A percentile compares a stretch with the other conserved stretches of the same genome.
Evolutionary conservation across 257 asterid species (phyloP).

Genomic region (Parsonsia alboflavescens): DNA sequence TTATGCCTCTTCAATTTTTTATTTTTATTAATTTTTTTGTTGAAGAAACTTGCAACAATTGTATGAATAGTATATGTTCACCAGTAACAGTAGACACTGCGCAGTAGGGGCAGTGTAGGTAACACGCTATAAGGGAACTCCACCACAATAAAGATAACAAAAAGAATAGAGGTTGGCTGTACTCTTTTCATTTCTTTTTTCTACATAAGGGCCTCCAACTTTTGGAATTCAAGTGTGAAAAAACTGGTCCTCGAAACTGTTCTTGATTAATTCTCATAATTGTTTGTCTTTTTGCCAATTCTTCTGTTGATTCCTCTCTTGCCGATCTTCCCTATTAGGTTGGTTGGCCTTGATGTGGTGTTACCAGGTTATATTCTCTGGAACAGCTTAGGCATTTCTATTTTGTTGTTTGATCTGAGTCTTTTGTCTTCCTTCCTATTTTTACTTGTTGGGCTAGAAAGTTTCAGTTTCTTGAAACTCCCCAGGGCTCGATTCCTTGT

Average conservation of each 20-base stretch:
- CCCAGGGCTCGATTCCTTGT: slow-evolving; percentile 28
- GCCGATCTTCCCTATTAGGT: slow-evolving; percentile 18
- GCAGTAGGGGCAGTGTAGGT: slow-evolving; percentile 28
- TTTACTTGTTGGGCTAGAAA: slow-evolving; percentile 17
- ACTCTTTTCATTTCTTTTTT: slow-evolving; percentile 10
- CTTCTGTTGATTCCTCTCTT: slow-evolving; percentile 24
- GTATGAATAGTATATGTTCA: slow-evolving; percentile 13
- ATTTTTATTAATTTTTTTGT: no score
- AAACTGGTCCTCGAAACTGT: slow-evolving; percentile 27
- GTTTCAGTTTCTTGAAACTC: slow-evolving; percentile 21
- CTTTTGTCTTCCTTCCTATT: slow-evolving; percentile 24
- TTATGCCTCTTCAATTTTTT: neutral
- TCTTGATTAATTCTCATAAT: slow-evolving; percentile 20
- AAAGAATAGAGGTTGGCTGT: slow-evolving; percentile 27
- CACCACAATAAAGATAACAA: slow-evolving; percentile 34
- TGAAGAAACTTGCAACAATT: slow-evolving; percentile 1
- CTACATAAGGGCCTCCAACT: slow-evolving; percentile 29
- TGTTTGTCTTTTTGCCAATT: slow-evolving; percentile 24
- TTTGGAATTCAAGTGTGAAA: slow-evolving; percentile 27
- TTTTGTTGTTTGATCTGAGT: slow-evolving; percentile 40
- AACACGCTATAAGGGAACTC: slow-evolving; percentile 34
- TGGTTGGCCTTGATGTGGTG: slow-evolving; percentile 25
- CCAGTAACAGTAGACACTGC: slow-evolving; percentile 30
- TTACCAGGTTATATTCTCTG: slow-evolving; percentile 14
- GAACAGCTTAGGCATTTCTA: neutral